These are phyloP conservation scores for Penicillium simplicissimum DNA, from an alignment of 495 filamentous ascomycete genomes.

Conservation along the genomic window DNA sequence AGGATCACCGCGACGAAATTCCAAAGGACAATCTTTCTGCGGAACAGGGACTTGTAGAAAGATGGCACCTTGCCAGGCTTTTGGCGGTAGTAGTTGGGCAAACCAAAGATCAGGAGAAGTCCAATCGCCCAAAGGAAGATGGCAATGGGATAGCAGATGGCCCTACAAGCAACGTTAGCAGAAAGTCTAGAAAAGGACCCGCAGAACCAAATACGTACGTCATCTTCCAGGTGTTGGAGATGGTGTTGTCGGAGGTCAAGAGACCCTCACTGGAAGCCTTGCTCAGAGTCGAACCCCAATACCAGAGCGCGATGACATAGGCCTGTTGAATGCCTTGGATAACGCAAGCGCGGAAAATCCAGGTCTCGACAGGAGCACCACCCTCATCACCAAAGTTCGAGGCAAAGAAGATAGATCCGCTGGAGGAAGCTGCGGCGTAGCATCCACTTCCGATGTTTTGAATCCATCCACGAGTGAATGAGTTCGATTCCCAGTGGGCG, in stretches of 20 bases:
- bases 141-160: conserved; percentile 48
- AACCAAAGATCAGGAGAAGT: conserved; percentile 41
- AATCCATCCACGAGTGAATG: conserved; percentile 47
- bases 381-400: conserved; percentile 54
- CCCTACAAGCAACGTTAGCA: conserved; percentile 30
- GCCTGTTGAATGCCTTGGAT: conserved; percentile 51
- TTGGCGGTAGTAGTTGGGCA: conserved; percentile 56
- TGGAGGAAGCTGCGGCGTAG: conserved; percentile 50
- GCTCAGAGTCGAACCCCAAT: conserved; percentile 48
- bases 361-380: conserved; percentile 48
- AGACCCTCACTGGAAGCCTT: conserved; percentile 36
- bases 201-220: conserved; percentile 25
- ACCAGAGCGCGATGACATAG: conserved; percentile 53
- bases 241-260: conserved; percentile 29
- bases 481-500: conserved; percentile 51
- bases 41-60: conserved; percentile 48
- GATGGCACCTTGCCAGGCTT: conserved; percentile 65
- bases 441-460: conserved; percentile 49
- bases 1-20: conserved; percentile 50
- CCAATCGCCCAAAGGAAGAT: conserved; percentile 42
- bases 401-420: conserved; percentile 52
- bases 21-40: conserved; percentile 49
- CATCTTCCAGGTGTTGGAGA: conserved; percentile 50
- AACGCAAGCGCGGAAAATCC: conserved; percentile 53
- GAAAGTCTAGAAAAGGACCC: not conserved